Percentiles rank a stretch among this genome's conserved stretches.
Conservation (phyloP, 2,329 filamentous ascomycete species). For the Ophiostoma australiae region DNA sequence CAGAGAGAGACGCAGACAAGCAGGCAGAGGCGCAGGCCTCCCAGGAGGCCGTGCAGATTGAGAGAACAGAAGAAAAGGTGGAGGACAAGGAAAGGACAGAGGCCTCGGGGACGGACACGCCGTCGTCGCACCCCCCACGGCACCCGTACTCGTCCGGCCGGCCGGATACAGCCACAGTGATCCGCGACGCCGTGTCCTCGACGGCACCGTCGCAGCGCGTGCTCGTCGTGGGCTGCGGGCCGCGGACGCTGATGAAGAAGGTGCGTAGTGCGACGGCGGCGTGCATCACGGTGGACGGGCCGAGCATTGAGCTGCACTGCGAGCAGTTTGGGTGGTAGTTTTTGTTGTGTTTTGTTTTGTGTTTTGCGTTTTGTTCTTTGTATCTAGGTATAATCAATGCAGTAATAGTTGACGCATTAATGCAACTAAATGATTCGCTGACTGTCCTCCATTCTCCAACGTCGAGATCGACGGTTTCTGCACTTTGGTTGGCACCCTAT, state of each 20-base stretch:
- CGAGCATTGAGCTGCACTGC: neutral
- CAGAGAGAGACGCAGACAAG: too few relatives aligned
- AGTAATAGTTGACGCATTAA: too few relatives aligned
- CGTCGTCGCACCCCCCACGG: neutral
- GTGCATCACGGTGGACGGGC: neutral
- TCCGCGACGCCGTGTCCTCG: neutral
- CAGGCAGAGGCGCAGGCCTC: neutral
- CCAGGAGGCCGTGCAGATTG: neutral
- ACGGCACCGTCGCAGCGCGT: neutral
- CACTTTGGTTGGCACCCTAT: neutral
- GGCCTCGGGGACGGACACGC: neutral
- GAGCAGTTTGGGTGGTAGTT: slow-evolving; percentile 4
- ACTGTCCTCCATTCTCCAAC: too few relatives aligned
- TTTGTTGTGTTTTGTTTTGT: too few relatives aligned
- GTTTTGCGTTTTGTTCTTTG: too few relatives aligned
- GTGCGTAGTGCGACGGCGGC: neutral
- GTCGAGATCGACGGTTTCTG: neutral
- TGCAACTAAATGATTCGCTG: too few relatives aligned
- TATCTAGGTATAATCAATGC: too few relatives aligned
- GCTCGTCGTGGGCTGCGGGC: neutral
- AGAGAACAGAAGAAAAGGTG: neutral
- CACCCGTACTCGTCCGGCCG: neutral
- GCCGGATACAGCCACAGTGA: neutral
- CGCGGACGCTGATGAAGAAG: neutral
- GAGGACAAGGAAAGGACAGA: neutral